phyloP scores from a whole-genome alignment of 2,329 filamentous ascomycete genomes.

The Colletotrichum liriopes region DNA sequence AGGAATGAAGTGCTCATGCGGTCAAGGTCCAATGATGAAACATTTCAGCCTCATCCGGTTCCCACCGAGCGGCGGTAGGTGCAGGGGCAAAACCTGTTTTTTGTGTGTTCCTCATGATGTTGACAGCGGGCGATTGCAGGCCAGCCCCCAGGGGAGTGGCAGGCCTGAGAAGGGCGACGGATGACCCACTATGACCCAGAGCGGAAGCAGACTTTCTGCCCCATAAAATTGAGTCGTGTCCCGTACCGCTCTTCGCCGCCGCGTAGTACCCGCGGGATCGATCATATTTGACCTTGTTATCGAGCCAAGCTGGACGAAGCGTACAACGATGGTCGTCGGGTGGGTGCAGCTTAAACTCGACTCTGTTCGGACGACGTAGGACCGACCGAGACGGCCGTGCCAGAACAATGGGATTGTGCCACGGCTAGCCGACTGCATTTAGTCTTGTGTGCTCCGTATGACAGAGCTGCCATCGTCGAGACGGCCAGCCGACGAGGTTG shows the following conservation, averaged over 20 bases:
- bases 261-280: slow-evolving; percentile 35
- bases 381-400: slow-evolving; percentile 18
- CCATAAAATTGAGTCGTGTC: slow-evolving; percentile 36
- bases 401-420: slow-evolving; percentile 34
- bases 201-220: slow-evolving; percentile 9
- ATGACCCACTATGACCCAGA: slow-evolving; percentile 29
- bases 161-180: slow-evolving; percentile 7
- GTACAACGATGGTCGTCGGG: slow-evolving; percentile 25
- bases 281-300: slow-evolving; percentile 40
- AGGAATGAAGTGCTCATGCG: slow-evolving; percentile 28
- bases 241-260: slow-evolving; percentile 35
- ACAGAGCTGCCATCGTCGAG: background rate
- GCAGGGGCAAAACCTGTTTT: slow-evolving; percentile 42
- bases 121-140: slow-evolving; percentile 39
- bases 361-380: slow-evolving; percentile 36
- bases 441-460: slow-evolving; percentile 3
- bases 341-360: slow-evolving; percentile 27
- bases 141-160: slow-evolving; percentile 6
- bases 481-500: background rate
- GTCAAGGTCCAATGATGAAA: slow-evolving; percentile 42
- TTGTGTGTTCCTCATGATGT: slow-evolving; percentile 17
- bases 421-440: slow-evolving; percentile 19
- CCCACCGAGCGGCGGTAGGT: slow-evolving; percentile 11
- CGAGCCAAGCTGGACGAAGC: slow-evolving; percentile 33
- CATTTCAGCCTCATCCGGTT: slow-evolving; percentile 42